Percentiles rank a stretch among this genome's conserved stretches.
These are phyloP conservation scores for Emmonsiellopsis sp. DNA, from an alignment of 2,329 filamentous ascomycete genomes.

Conservation along the genomic window DNA sequence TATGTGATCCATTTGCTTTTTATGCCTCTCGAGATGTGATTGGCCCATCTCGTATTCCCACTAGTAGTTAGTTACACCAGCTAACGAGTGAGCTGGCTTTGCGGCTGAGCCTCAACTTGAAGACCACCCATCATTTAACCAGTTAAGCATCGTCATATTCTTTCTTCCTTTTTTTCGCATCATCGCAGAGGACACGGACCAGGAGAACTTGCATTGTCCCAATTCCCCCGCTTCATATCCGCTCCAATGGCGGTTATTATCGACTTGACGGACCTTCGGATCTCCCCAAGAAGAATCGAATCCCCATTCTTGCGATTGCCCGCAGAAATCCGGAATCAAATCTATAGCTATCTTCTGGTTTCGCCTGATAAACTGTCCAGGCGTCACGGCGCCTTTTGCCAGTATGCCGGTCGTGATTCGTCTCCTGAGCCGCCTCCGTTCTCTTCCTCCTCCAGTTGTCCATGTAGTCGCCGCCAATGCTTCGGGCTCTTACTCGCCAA, in stretches of 20 bases:
- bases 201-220: neutral
- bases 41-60: no score
- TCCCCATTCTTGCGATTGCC: neutral
- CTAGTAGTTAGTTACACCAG: no score
- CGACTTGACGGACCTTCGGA: neutral
- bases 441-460: neutral
- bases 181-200: neutral
- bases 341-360: neutral
- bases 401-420: neutral
- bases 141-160: no score
- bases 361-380: neutral
- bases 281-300: neutral
- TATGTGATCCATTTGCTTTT: no score
- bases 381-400: neutral
- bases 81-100: no score
- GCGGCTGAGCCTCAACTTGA: no score
- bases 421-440: neutral
- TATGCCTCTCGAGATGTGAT: no score
- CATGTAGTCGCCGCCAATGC: neutral
- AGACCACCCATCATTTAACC: no score
- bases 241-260: neutral
- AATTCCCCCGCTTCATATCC: neutral
- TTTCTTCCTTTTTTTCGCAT: neutral
- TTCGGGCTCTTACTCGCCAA: neutral
- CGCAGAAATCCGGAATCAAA: neutral